Conservation (phyloP, 192 early-diverging fungal genomes). For the Diversispora epigaea region DNA sequence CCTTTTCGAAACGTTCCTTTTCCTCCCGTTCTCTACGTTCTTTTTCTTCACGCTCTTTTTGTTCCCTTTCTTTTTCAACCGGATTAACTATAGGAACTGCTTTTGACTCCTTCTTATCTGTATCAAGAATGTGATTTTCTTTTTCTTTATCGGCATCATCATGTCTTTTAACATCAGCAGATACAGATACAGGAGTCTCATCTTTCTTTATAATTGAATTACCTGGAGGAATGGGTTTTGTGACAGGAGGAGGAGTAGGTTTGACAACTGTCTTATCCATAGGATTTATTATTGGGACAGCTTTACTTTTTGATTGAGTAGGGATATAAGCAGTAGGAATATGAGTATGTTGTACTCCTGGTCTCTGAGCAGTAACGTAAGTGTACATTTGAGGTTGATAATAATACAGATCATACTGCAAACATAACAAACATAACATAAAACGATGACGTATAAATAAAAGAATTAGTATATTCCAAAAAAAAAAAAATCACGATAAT, state of each 20-base stretch:
- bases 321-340: neutral
- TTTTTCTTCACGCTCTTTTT: slow-evolving; percentile 41
- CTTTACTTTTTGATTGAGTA: neutral
- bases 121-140: neutral
- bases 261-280: neutral
- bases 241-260: neutral
- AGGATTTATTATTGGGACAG: slow-evolving; percentile 18
- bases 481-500: neutral
- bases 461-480: too few species aligned
- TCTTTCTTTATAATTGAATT: slow-evolving; percentile 17
- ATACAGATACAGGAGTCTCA: neutral
- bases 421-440: too few species aligned
- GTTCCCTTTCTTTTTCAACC: slow-evolving; percentile 40
- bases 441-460: too few species aligned
- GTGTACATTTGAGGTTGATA: too few species aligned
- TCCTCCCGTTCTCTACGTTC: slow-evolving; percentile 40
- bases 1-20: slow-evolving; percentile 37
- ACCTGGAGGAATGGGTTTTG: neutral
- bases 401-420: too few species aligned
- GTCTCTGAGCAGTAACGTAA: neutral
- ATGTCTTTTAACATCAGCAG: neutral
- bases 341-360: neutral
- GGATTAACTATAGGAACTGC: slow-evolving; percentile 55
- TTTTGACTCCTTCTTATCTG: slow-evolving; percentile 27
- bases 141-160: slow-evolving; percentile 15